Evolutionary conservation across 352 stramenopile genomes (phyloP), one percentile per base, ranked within the genome.

Genomic region (Phytopythium ostracodes): DNA sequence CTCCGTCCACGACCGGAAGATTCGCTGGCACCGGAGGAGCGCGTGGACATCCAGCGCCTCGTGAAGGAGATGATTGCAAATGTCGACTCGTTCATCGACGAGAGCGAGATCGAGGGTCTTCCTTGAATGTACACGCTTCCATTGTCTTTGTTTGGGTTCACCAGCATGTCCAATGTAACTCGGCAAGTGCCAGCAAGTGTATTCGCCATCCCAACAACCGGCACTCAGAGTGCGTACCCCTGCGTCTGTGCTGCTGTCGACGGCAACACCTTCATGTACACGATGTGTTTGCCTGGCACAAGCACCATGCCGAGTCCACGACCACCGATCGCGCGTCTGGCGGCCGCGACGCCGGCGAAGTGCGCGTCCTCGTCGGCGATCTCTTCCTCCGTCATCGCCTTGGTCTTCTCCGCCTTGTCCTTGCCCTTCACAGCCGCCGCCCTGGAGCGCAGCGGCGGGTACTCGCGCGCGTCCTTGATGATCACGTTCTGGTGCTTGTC

Each of bases 401-500:
- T n/a, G 24, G 24, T 35, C 24, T 53, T 53, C 46, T 53, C 46
- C 44, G 4, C n/a, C 55, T 75, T 76, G 27, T 70, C 57, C 62
- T 75, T 73, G 47, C 62, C 68, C 24, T 64, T 78, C 43, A 70
- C 79, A 22, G 25, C 36, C 56, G 49, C 25, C 29, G 29, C 14
- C 4, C 20, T 20, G 0, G 54, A 36, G 22, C 61, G 56, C 29
- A 79, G 75, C 33, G 81, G 78, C 25, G 75, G 62, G 60, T 77
- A 92, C 67, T 89, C 83, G 54, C 76, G 70, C 54, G 77, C 77
- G 52, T 92, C 83, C 49, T 80, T 89, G 35, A 92, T 64, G 40
- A 92, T 90, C 35, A 92, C 70, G 67, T 92, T 92, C 71, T 90
- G 77, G 67, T 92, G 80, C 68, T 89, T 87, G 79, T 92, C 83